phyloP scores from a whole-genome alignment of 1,284 basidiomycete species.

The Tetrapyrgos nigripes region DNA sequence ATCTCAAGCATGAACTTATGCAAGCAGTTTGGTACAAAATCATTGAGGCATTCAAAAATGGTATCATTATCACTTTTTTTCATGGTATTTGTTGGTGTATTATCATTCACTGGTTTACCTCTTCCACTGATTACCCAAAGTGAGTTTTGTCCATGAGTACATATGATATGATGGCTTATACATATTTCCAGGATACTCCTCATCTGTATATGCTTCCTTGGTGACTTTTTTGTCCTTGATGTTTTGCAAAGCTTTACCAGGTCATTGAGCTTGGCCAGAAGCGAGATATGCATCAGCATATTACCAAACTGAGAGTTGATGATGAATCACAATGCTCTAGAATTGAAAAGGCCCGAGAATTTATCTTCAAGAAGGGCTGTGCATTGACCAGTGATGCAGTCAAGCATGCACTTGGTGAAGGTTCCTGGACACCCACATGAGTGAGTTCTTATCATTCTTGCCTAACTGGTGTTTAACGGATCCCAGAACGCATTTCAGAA shows the following conservation, averaged over 20 bases:
- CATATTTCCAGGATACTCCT: slow-evolving; percentile 32
- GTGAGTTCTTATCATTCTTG: slow-evolving; percentile 14
- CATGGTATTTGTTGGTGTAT: slow-evolving; percentile 31
- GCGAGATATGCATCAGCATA: not conserved
- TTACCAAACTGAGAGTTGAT: slow-evolving; percentile 15
- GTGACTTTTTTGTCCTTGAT: not conserved
- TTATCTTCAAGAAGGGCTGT: slow-evolving; percentile 19
- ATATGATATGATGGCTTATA: slow-evolving; percentile 9
- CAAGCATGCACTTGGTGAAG: slow-evolving; percentile 9
- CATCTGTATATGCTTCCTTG: slow-evolving; percentile 8
- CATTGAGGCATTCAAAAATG: slow-evolving; percentile 33
- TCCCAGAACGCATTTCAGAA: slow-evolving; percentile 28
- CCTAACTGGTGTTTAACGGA: not conserved
- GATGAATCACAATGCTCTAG: not conserved
- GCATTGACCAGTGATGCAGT: slow-evolving; percentile 14
- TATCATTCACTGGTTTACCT: slow-evolving; percentile 35
- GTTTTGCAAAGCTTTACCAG: not conserved
- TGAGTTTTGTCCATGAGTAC: slow-evolving; percentile 19
- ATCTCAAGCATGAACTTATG: slow-evolving; percentile 36
- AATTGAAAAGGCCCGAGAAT: slow-evolving; percentile 8
- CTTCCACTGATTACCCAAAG: slow-evolving; percentile 43
- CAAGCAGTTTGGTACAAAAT: slow-evolving; percentile 37
- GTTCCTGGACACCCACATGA: slow-evolving; percentile 23
- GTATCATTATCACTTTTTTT: slow-evolving; percentile 32
- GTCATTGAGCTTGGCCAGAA: not conserved